A percentile compares a stretch with the other conserved stretches of the same genome.
Conservation (phyloP, 352 stramenopile genomes). For the Phytopythium kandeliae region DNA sequence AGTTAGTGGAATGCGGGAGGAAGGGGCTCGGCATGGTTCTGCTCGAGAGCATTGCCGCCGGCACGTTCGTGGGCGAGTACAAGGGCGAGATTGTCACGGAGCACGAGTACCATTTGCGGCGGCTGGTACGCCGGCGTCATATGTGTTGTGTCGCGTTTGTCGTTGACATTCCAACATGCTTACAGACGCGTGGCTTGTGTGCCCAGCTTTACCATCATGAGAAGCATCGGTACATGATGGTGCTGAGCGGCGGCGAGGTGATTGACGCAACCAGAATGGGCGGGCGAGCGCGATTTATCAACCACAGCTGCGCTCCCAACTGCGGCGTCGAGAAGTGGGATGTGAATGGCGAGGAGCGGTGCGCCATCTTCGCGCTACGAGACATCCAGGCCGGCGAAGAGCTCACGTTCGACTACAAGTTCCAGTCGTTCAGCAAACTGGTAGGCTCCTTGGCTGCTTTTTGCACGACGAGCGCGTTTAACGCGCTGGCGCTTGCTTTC, state of each 20-base stretch:
- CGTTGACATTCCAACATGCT: not conserved
- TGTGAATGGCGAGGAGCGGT: slow-evolving; percentile 90
- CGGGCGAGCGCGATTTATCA: slow-evolving; percentile 93
- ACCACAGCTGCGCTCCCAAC: slow-evolving; percentile 93
- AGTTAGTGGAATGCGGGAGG: slow-evolving; percentile 49
- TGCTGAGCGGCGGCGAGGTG: slow-evolving; percentile 77
- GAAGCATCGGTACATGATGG: slow-evolving; percentile 84
- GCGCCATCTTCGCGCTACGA: slow-evolving; percentile 92
- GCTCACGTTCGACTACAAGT: slow-evolving; percentile 96
- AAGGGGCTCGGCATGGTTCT: slow-evolving; percentile 61
- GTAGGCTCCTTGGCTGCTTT: slow-evolving; percentile 10
- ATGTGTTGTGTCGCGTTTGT: not conserved
- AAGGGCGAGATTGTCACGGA: slow-evolving; percentile 83
- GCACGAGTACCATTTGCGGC: slow-evolving; percentile 74
- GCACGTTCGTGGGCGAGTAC: slow-evolving; percentile 77
- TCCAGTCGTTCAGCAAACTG: slow-evolving; percentile 47
- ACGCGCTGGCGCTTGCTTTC: not conserved
- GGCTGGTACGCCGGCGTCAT: slow-evolving; percentile 34
- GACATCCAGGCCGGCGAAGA: slow-evolving; percentile 90
- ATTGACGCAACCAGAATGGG: slow-evolving; percentile 89
- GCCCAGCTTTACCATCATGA: slow-evolving; percentile 73
- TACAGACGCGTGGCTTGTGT: not conserved
- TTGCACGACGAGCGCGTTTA: not conserved
- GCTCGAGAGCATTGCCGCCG: slow-evolving; percentile 40
- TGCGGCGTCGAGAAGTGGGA: slow-evolving; percentile 94